Base-by-base conservation (phyloP, 176 grass and related monocot genomes). In the Oryza australiensis region DNA sequence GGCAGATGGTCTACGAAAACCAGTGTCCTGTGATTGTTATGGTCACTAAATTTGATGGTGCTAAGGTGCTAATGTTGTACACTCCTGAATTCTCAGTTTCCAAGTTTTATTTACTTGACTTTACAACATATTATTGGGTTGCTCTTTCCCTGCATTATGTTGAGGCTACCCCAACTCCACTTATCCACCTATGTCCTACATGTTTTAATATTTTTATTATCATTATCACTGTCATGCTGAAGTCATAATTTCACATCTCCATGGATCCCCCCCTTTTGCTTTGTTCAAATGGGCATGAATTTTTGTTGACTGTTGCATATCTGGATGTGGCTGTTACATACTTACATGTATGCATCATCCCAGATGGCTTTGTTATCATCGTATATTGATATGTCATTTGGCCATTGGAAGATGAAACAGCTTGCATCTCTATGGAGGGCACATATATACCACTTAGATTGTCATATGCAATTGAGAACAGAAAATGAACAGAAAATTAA, bases 1-100 rank as follows among this genome's bases (percentile, higher is more conserved):
- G 96, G 96, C 86, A 95, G 73, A 99, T 99, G 96, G 88, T 99
- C 28, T 87, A 84, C 79, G 84, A 99, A 8, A 85, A 99, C 80
- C 80, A 22, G 12, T 93, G 96, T 80, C 85, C 88, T 85, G 85
- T 93, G 37, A 99, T 99, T 74, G 93, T 99, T 75, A 99, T 99
- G 96, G 65, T 95, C 55, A 88, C 96, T 43, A 88, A 88, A 40
- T 83, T 93, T 78, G 96, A 99, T 72, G 82, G 30, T 67, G 10
- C 9, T 34, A 93, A 90, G 96, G 96, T 98, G 66, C 73, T 80
- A 64, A 65, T 38, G 3, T 73, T 62, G 29, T 66, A 74, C 24
- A 30, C 24, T 73, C 12, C 3, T 68, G 33, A 55, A 55, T 10
- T 11, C 55, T 60, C 55, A 24, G 8, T 60, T 60, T 60, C 55